Evolutionary conservation across 75 land plant species (phyloP).

Genomic region (Chamaecyparis obtusa): DNA sequence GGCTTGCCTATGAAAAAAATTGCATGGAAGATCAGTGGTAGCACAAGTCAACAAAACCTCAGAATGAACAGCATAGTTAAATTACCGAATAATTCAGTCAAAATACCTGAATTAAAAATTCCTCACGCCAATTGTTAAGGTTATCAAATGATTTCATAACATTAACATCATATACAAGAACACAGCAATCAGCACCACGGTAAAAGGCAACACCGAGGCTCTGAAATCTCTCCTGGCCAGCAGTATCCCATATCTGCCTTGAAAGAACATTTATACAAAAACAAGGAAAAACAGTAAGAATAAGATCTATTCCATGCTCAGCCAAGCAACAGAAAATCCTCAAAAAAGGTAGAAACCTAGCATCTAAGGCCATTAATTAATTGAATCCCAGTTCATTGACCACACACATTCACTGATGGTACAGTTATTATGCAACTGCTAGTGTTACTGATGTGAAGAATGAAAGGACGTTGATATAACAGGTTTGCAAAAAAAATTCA

Average conservation of each 20-base stretch:
- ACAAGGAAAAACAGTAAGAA: neutral
- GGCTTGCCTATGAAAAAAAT: slow-evolving; percentile 58
- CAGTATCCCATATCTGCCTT: slow-evolving; percentile 76
- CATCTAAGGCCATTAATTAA: neutral
- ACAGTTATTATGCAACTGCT: neutral
- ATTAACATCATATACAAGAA: slow-evolving; percentile 80
- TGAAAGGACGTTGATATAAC: neutral
- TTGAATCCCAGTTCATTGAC: neutral
- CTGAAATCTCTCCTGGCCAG: slow-evolving; percentile 81
- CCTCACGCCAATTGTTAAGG: slow-evolving; percentile 70
- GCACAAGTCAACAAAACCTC: neutral
- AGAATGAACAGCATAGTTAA: neutral
- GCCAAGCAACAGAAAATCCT: neutral
- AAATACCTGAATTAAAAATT: slow-evolving; percentile 68
- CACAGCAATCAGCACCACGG: slow-evolving; percentile 80
- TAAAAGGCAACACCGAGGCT: slow-evolving; percentile 82
- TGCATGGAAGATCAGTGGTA: neutral
- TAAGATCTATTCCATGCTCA: neutral
- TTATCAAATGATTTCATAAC: slow-evolving; percentile 74
- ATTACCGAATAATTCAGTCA: too few relatives aligned
- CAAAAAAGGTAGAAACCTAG: neutral
- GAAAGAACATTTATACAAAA: neutral
- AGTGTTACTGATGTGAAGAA: neutral
- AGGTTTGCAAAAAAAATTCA: neutral
- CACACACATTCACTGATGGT: neutral